Evolutionary conservation across 1,139 yeast species (phyloP), one percentile per base, ranked within the genome.

Genomic region (Protomyces lactucae-debilis): DNA sequence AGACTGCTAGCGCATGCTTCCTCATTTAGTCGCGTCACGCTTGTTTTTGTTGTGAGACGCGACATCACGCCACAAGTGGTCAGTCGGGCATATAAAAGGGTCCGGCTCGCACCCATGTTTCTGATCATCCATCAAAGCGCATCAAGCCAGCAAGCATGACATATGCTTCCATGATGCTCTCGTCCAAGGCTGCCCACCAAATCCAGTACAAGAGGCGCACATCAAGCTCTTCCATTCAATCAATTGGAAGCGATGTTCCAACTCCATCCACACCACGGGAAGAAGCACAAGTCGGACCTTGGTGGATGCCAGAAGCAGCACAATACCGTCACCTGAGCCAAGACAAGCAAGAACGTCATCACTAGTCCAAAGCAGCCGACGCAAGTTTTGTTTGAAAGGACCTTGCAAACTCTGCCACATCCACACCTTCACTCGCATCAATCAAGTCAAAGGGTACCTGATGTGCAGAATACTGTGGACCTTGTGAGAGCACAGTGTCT

Each of bases 361-460:
- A 43, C 48, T 43, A 43, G 48, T 52, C 57, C 25, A 52, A 52
- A 4, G 40, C 57, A 8, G 63, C 64, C n/a, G 61, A 60, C 14
- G 68, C 66, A 45, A 68, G 37, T 61, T 69, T 66, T 36, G 68
- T 68, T 35, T 65, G 67, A 70, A 69, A 69, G 39, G 66, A 53
- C 55, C 65, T 54, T 2, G 71, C 69, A 60, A 70, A 69, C 37
- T 68, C 70, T 35, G 67, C 70, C 35, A 71, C 67, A 8, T 71
- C 70, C 21, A 63, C 69, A 32, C 70, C 70, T 18, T 66, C 73
- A 36, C 89, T 80, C 0, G 97, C 97, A 73, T 90, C 95, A 3
- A 93, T 86, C 37, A 95, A 84, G 71, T 93, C 99, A 63, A 83
- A 79, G 0, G 99, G 99, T 1, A 93, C 97, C 71, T 88, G 92